Base-by-base conservation (phyloP, 2,329 filamentous ascomycete species). In the Sporothrix curviconia region DNA sequence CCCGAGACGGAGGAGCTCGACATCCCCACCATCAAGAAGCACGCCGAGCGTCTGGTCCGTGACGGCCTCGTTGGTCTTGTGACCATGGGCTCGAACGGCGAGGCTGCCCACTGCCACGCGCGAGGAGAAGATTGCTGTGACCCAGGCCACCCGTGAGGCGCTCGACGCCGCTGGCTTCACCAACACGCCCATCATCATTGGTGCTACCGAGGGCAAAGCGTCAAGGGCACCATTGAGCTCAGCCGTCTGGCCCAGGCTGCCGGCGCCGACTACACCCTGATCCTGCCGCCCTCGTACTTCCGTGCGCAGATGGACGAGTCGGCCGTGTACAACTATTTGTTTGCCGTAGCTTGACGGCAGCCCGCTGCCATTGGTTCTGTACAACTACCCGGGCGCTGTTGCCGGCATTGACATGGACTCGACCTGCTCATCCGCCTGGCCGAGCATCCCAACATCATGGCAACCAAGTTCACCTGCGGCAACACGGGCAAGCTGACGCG, bases 371-470 rank as follows among this genome's bases (percentile, higher is more conserved):
- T 71, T 95, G 56, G 81, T 95, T 62, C 76, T 95, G 49, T 95
- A 95, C 81, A 95, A 95, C 77, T 95, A 94, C 75, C 90, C 90
- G 1, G 90, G 89, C 53, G 90, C 89, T 51, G 90, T 94, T 6
- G 81, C 89, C 6, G 90, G 90, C 52, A 87, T 95, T 67, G 90
- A 95, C 71, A 87, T 95, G 82, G 89, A 94, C 77, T 92, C 87
- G 59, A 95, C 69, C 79, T 92, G 59, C 81, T 95, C 66, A 90
- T 94, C 74, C 81, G 80, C 68, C 82, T 95, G 37, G 87, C 86
- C 44, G 75, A 84, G 69, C 90, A 95, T 73, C 83, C 85, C 63
- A 95, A 95, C 73, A 90, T 95, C 66, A 76, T 91, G 61, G 90
- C 90, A 61, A 92, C 89, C 56, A 95, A 95, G 72, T 95, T 95